Percentiles rank a stretch among this genome's conserved stretches.
phyloP scores from a whole-genome alignment of 2,329 filamentous ascomycete genomes.

The Didymella keratinophila region DNA sequence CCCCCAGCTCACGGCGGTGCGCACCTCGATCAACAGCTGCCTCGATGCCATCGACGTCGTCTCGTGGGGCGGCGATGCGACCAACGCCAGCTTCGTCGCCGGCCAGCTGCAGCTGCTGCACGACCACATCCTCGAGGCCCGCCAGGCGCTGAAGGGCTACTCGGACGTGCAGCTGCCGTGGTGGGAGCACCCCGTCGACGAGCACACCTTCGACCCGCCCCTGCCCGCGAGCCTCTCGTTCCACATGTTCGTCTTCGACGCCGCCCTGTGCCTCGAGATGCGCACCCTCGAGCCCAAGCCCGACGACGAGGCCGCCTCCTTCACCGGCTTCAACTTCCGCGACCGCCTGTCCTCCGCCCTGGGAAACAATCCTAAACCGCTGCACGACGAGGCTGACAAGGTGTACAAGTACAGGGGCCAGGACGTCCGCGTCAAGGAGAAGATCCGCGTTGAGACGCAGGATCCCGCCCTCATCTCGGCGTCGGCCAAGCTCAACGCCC shows the following conservation, averaged over 20 bases:
- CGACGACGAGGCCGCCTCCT: conserved; percentile 36
- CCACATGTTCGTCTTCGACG: conserved; percentile 66
- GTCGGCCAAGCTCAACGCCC: conserved; percentile 80
- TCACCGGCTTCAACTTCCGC: conserved; percentile 61
- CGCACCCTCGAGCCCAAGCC: conserved; percentile 68
- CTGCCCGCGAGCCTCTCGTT: conserved; percentile 76
- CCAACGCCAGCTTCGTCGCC: conserved; percentile 64
- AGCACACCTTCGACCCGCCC: conserved; percentile 69
- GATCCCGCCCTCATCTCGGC: conserved; percentile 86
- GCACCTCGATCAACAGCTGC: conserved; percentile 80
- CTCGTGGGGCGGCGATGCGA: conserved; percentile 73
- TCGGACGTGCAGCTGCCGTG: conserved; percentile 61
- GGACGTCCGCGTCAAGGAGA: conserved; percentile 87
- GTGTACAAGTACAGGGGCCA: conserved; percentile 73
- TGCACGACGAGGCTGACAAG: conserved; percentile 73
- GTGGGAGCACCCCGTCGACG: conserved; percentile 63
- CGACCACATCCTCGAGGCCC: conserved; percentile 69
- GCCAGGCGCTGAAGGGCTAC: conserved; percentile 64
- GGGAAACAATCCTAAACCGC: conserved; percentile 51
- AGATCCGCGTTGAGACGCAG: conserved; percentile 85
- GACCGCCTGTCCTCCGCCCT: conserved; percentile 61
- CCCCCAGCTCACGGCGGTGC: conserved; percentile 73
- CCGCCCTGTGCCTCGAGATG: conserved; percentile 67
- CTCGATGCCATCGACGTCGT: conserved; percentile 84
- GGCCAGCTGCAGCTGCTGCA: conserved; percentile 66